These are phyloP conservation scores for Annulohypoxylon stygium DNA, from an alignment of 495 filamentous ascomycete genomes.

Conservation along the genomic window DNA sequence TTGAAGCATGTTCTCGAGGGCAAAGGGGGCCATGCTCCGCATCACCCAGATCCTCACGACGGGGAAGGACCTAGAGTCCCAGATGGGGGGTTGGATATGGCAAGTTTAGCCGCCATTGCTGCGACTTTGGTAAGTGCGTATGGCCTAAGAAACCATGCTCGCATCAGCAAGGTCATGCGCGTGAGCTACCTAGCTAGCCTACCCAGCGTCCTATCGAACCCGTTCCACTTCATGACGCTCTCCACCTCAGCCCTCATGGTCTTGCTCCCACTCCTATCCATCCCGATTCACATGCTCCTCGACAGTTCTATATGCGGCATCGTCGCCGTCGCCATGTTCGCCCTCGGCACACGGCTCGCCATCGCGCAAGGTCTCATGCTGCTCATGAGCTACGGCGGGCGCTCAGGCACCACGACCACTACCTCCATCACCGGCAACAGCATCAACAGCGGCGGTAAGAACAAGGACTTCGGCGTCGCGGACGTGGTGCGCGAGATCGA, in stretches of 20 bases:
- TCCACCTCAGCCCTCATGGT: constrained; percentile 85
- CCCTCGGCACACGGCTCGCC: constrained; percentile 83
- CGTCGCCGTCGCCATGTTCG: constrained; percentile 88
- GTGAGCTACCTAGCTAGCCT: constrained; percentile 86
- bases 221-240: constrained; percentile 92
- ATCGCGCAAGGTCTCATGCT: constrained; percentile 91
- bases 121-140: constrained; percentile 90
- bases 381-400: constrained; percentile 81
- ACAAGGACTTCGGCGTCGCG: constrained; percentile 66
- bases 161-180: constrained; percentile 85
- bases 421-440: not conserved
- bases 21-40: constrained; percentile 68
- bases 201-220: constrained; percentile 80
- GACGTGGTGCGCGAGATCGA: constrained; percentile 88
- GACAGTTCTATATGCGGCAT: constrained; percentile 83
- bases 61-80: constrained; percentile 66
- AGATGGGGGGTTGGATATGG: constrained; percentile 80
- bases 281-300: constrained; percentile 80
- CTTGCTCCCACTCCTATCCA: constrained; percentile 82
- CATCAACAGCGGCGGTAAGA: constrained; percentile 20
- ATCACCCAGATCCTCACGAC: constrained; percentile 76
- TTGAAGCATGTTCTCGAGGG: constrained; percentile 85
- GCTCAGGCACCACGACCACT: constrained; percentile 12
- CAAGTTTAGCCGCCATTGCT: constrained; percentile 86
- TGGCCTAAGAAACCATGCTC: constrained; percentile 88